Evolutionary conservation across 78 protist genomes (phyloP), one percentile per base, ranked within the genome.

Genomic region (Dictyostelium purpureum): DNA sequence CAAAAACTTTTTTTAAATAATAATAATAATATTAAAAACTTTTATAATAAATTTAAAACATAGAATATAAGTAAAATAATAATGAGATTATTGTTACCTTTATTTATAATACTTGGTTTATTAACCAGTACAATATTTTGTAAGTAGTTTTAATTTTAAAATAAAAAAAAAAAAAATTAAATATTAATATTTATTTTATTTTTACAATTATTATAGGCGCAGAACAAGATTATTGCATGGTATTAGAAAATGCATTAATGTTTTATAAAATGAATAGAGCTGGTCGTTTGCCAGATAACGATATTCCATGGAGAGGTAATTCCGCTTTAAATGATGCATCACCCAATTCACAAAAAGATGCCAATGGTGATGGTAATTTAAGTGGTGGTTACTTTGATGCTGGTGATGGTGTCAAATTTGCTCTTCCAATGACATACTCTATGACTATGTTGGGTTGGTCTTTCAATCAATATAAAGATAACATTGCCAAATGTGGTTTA

Each of bases 391-490:
- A 77, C 28, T 77, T 35, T 31, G 85, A 77, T 65, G 85, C 85
- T n/a, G 88, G 88, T 49, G 88, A 79, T 49, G 43, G 45, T 56
- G 73, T 79, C 21, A 79, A 79, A 79, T 71, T 88, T 57, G 33
- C n/a, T 16, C 33, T 88, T 9, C 93, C 93, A 38, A 59, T 51
- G 75, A 6, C 93, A 1, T 71, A 4, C 21, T 88, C 93, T 11
- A 88, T 88, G 93, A 74, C 93, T 0, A 56, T 54, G 69, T 52
- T 88, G n/a, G 81, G 76, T 49, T 59, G 66, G 66, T 38, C 82
- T 26, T 77, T 54, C 19, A 37, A 74, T 6, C 83, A 74, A 28
- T 73, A 35, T 9, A 1, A 35, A 40, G 18, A 18, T 26, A 78
- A 66, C 10, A 69, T 79, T 28, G 73, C 61, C 4, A 31, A 45